Evolutionary conservation across 2,329 filamentous ascomycete species (phyloP).

Genomic region (Simplicillium sp.): DNA sequence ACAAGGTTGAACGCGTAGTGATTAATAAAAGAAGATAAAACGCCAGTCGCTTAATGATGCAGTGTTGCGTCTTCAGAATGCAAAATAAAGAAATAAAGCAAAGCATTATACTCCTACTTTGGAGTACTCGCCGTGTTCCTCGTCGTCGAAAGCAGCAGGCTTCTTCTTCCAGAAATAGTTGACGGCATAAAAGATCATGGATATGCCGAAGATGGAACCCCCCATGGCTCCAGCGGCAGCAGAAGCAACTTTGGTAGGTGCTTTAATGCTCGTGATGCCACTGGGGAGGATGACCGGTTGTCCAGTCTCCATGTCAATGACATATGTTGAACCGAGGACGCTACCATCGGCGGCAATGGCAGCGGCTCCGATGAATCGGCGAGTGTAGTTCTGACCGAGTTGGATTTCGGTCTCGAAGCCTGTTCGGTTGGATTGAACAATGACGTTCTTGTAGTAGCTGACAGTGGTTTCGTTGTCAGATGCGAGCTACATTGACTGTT

Average conservation of each 20-base stretch:
- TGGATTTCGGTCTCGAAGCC: conserved; percentile 16
- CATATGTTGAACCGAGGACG: conserved; percentile 16
- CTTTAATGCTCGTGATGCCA: conserved; percentile 9
- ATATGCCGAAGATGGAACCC: conserved; percentile 7
- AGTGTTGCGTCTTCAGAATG: too few relatives aligned
- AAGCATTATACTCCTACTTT: conserved; percentile 1
- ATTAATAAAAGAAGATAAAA: too few relatives aligned
- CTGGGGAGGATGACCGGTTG: conserved; percentile 13
- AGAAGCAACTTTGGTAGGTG: conserved; percentile 4
- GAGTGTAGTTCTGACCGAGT: conserved; percentile 8
- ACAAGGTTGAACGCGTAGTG: too few relatives aligned
- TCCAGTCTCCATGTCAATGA: conserved; percentile 16
- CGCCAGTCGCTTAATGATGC: too few relatives aligned
- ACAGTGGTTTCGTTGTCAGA: conserved; percentile 12
- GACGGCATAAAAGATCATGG: conserved; percentile 5
- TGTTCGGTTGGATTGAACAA: conserved; percentile 13
- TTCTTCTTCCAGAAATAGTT: conserved; percentile 7
- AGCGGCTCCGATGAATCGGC: conserved; percentile 16
- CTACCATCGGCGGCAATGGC: conserved; percentile 13
- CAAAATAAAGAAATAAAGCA: too few relatives aligned
- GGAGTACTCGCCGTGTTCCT: conserved; percentile 1
- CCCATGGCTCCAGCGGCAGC: conserved; percentile 6
- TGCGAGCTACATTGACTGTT: conserved; percentile 12
- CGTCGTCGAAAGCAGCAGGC: not conserved
- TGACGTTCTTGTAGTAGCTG: conserved; percentile 13